phyloP scores from a whole-genome alignment of 495 filamentous ascomycete genomes.

The Hypoxylon perforatum region DNA sequence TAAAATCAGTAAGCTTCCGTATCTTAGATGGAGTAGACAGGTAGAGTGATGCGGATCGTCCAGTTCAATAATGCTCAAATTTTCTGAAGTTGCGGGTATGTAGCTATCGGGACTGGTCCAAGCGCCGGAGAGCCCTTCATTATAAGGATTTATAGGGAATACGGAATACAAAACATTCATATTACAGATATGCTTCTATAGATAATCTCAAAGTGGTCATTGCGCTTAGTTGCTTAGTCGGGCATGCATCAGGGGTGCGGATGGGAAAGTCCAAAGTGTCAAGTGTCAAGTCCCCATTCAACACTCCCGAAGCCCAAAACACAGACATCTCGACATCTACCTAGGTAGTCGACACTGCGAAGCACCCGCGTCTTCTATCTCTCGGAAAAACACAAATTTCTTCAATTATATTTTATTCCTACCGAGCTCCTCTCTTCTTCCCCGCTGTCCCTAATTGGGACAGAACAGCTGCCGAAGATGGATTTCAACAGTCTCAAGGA shows the following conservation, averaged over 20 bases:
- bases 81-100: not conserved
- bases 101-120: not conserved
- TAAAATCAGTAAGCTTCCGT: not conserved
- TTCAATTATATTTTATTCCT: not conserved
- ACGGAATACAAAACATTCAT: not conserved
- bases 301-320: not conserved
- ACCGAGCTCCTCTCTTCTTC: not conserved
- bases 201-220: slow-evolving; percentile 18
- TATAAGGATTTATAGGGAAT: not conserved
- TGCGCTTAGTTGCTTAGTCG: slow-evolving; percentile 18
- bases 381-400: not conserved
- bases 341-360: not conserved
- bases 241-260: slow-evolving; percentile 29
- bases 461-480: slow-evolving; percentile 62
- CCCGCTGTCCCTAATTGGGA: slow-evolving; percentile 28
- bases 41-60: no score
- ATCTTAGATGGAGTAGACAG: no score
- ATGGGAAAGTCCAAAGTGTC: slow-evolving; percentile 29
- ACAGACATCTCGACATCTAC: not conserved
- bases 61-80: slow-evolving; percentile 4
- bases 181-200: not conserved
- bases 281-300: slow-evolving; percentile 15
- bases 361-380: not conserved
- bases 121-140: not conserved
- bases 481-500: slow-evolving; percentile 88